Percentiles rank a stretch among this genome's conserved stretches.
These are phyloP conservation scores for Phialemoniopsis sp. DNA, from an alignment of 2,329 filamentous ascomycete genomes.

Conservation along the genomic window DNA sequence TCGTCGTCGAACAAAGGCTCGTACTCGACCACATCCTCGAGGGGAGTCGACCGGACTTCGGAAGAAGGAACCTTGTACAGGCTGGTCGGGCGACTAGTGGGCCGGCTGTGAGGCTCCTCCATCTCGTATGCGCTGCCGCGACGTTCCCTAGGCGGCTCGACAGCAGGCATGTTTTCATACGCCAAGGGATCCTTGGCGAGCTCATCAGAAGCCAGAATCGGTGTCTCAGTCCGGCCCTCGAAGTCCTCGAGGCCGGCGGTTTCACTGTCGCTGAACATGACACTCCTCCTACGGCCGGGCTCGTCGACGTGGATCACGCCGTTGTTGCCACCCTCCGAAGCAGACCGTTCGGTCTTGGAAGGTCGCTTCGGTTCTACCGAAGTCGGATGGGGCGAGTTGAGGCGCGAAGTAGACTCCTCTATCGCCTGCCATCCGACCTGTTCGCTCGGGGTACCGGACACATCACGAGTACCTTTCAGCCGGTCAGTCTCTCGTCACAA, in stretches of 20 bases:
- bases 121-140: slow-evolving; percentile 55
- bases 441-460: slow-evolving; percentile 77
- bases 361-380: slow-evolving; percentile 25
- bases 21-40: slow-evolving; percentile 90
- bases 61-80: slow-evolving; percentile 50
- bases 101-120: slow-evolving; percentile 27
- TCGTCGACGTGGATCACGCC: slow-evolving; percentile 76
- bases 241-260: slow-evolving; percentile 41
- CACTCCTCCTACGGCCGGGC: slow-evolving; percentile 40
- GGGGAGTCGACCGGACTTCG: slow-evolving; percentile 60
- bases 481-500: no score
- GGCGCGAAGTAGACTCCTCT: slow-evolving; percentile 77
- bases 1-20: slow-evolving; percentile 88
- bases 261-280: slow-evolving; percentile 39
- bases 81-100: slow-evolving; percentile 44
- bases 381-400: slow-evolving; percentile 61
- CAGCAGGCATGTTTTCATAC: slow-evolving; percentile 71
- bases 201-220: slow-evolving; percentile 88
- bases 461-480: slow-evolving; percentile 54
- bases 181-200: slow-evolving; percentile 67
- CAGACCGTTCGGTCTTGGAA: slow-evolving; percentile 18
- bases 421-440: slow-evolving; percentile 85
- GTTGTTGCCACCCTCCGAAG: slow-evolving; percentile 40
- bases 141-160: slow-evolving; percentile 68
- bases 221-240: slow-evolving; percentile 60